Base-by-base conservation (phyloP, 257 asterid species). In the Thymus quinquecostatus region DNA sequence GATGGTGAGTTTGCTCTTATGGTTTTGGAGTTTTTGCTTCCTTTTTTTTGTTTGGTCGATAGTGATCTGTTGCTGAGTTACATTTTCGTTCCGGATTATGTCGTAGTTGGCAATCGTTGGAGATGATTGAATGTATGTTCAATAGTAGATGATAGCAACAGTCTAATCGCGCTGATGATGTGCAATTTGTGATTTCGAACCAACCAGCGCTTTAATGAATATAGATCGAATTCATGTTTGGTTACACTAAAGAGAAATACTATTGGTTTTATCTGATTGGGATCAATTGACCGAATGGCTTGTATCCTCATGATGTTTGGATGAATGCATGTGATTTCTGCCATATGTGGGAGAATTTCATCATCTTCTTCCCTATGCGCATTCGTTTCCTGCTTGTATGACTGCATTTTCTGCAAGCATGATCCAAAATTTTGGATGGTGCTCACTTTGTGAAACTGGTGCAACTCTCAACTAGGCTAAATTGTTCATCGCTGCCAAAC, bases 1-100 rank as follows among this genome's bases (percentile, higher is more conserved):
- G 98, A 91, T 64, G 98, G 98, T 93, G 77, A 40, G 78, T n/a
- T 34, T 32, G 29, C 59, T 28, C 61, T 51, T 1, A 10, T 30
- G 41, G 41, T 38, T 38, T 38, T 3, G 38, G 4, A 34, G 5
- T 0, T 48, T 9, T 13, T 74, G 21, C 1, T 10, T 59, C 3
- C 43, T 62, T 40, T 57, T 76, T 55, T 69, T 8, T 61, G 33
- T 30, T 27, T 2, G 3, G 32, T 56, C 40, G 29, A 4, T 10
- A 60, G 4, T 47, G 14, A 51, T 4, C 13, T 60, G 28, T 7
- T 55, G 50, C 60, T 69, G 32, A 14, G 32, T 64, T 34, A 12
- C 13, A 1, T 21, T 38, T 48, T 21, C 13, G 10, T 75, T 67
- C 13, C 44, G 12, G 43, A 49, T 60, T 32, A 11, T 66, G 12